A percentile compares a stretch with the other conserved stretches of the same genome.
These are phyloP conservation scores for Saturnispora saitoi DNA, from an alignment of 805 yeast genomes.

Conservation along the genomic window DNA sequence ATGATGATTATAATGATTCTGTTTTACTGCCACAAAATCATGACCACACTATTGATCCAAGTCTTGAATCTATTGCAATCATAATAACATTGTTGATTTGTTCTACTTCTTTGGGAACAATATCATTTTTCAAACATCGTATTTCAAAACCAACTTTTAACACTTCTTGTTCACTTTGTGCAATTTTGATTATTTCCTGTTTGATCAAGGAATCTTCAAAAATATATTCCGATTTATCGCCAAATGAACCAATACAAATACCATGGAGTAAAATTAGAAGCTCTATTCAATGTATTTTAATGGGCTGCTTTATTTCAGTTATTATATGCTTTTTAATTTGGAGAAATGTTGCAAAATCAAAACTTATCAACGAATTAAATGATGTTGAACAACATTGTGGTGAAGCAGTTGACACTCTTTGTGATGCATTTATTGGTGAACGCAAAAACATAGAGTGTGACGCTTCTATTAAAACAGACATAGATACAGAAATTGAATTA, in stretches of 20 bases:
- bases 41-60: background rate
- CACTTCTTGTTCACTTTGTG: slow-evolving; percentile 73
- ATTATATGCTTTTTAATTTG: slow-evolving; percentile 51
- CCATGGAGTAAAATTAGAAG: slow-evolving; percentile 48
- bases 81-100: slow-evolving; percentile 22
- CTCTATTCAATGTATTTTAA: slow-evolving; percentile 46
- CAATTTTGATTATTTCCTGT: slow-evolving; percentile 61
- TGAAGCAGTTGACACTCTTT: slow-evolving; percentile 34
- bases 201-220: slow-evolving; percentile 55
- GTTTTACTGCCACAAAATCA: background rate
- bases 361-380: slow-evolving; percentile 3
- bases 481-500: background rate
- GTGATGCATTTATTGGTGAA: slow-evolving; percentile 33
- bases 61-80: slow-evolving; percentile 1
- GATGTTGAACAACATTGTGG: slow-evolving; percentile 36
- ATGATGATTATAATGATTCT: background rate
- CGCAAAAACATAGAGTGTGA: slow-evolving; percentile 39
- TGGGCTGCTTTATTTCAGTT: slow-evolving; percentile 56
- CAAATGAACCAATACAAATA: slow-evolving; percentile 31
- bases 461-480: background rate
- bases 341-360: slow-evolving; percentile 17
- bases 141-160: slow-evolving; percentile 63
- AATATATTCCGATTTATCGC: slow-evolving; percentile 41
- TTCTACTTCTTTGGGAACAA: slow-evolving; percentile 50
- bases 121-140: slow-evolving; percentile 63